These are phyloP conservation scores for Aspergillus sclerotioniger DNA, from an alignment of 495 filamentous ascomycete genomes.

Conservation along the genomic window DNA sequence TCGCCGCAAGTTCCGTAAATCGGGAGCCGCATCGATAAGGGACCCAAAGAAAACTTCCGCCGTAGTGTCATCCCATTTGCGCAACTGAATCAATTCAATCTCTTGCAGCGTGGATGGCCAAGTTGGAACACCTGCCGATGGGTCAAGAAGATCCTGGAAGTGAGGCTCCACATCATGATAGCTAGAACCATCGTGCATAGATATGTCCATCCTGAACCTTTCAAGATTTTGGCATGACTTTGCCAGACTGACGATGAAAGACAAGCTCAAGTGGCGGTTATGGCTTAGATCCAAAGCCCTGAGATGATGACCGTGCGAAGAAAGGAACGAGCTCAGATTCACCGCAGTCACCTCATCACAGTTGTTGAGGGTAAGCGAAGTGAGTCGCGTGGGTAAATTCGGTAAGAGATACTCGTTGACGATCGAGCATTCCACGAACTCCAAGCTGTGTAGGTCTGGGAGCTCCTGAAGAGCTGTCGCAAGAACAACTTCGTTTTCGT, in stretches of 20 bases:
- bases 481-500: slow-evolving; percentile 46
- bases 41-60: slow-evolving; percentile 76
- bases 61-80: slow-evolving; percentile 61
- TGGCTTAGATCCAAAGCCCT: slow-evolving; percentile 66
- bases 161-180: slow-evolving; percentile 69
- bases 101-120: slow-evolving; percentile 70
- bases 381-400: slow-evolving; percentile 60
- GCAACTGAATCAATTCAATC: slow-evolving; percentile 71
- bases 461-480: slow-evolving; percentile 58
- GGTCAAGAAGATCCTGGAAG: slow-evolving; percentile 60
- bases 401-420: slow-evolving; percentile 58
- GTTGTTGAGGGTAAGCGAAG: slow-evolving; percentile 67
- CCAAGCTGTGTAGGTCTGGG: slow-evolving; percentile 58
- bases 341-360: slow-evolving; percentile 65
- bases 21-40: slow-evolving; percentile 63
- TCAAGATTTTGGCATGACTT: slow-evolving; percentile 64
- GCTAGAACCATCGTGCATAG: slow-evolving; percentile 57
- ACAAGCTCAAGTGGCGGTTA: slow-evolving; percentile 71
- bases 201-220: slow-evolving; percentile 68
- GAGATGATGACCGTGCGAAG: slow-evolving; percentile 59
- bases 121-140: slow-evolving; percentile 56
- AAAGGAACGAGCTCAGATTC: slow-evolving; percentile 58
- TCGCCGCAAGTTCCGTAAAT: slow-evolving; percentile 60
- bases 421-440: slow-evolving; percentile 66
- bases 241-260: slow-evolving; percentile 62